Base-by-base conservation (phyloP, 1,139 yeast genomes). In the Diutina pseudorugosa region DNA sequence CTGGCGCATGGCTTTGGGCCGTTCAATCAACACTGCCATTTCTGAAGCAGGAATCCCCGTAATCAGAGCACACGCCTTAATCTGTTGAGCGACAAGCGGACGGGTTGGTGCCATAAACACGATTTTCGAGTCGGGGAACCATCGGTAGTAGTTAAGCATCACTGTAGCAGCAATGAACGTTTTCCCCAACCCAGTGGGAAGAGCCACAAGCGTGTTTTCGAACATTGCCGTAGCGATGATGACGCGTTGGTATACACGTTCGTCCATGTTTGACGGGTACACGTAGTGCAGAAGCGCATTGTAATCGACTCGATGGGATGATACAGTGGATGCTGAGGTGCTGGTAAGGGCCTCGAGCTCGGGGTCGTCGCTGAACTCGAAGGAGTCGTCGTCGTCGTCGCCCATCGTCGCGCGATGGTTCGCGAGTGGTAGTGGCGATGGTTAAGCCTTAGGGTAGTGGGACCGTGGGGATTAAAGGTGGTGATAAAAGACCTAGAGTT, bases 101-200 rank as follows among this genome's bases (percentile, higher is more conserved):
- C 90, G 75, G 0, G 99, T 94, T 0, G 99, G 99, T 0, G 99
- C 98, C 84, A 93, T 83, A 63, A 94, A 94, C 5, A 94, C 78
- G 57, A 93, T 80, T 62, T 90, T 93, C 4, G 90, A 81, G 14
- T 70, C 67, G 8, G 79, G 79, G 51, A 83, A 86, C 98, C 98
- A 94, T 51, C 95, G 70, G 59, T 79, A 82, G 68, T 79, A 94
- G 63, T 94, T 94, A 54, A 91, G 73, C 89, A 94, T 94, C 30
- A 93, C 94, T 0, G 96, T 85, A 47, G 95, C 83, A 1, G 98
- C 98, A 61, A 94, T 90, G 59, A 94, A 90, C 0, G 99, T 94
- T 67, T 94, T 94, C 50, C 99, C 99, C 65, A 91, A 74, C 58
- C 99, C 99, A 0, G 99, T 94, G 0, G 99, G 99, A 27, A 94